phyloP scores from a whole-genome alignment of 306 rosid species.

The Inga oerstediana region DNA sequence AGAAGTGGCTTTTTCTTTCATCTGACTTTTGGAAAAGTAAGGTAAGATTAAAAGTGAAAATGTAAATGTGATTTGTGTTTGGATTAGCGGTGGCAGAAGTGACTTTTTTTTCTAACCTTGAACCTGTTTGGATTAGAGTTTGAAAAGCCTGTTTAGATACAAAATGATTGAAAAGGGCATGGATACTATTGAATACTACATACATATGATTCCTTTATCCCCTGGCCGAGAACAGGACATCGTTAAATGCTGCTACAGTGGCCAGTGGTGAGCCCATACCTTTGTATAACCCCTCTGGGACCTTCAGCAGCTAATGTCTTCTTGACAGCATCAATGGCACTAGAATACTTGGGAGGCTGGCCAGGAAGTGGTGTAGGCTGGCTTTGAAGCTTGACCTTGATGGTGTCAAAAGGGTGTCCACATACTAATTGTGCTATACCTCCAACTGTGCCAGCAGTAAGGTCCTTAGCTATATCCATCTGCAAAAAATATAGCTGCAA shows the following conservation, averaged over 20 bases:
- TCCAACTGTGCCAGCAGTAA: constrained; percentile 83
- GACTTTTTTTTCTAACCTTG: too few species aligned
- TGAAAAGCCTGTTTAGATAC: too few species aligned
- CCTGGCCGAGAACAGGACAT: constrained; percentile 84
- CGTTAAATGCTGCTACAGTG: constrained; percentile 95
- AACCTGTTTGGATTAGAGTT: too few species aligned
- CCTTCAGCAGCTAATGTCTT: constrained; percentile 95
- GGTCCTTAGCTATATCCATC: constrained; percentile 54
- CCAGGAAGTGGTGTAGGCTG: constrained; percentile 90
- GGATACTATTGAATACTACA: too few species aligned
- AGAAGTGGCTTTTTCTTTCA: too few species aligned
- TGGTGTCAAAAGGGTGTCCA: constrained; percentile 97
- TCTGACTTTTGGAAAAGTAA: too few species aligned
- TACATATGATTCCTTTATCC: constrained; percentile 68
- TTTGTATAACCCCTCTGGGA: constrained; percentile 81
- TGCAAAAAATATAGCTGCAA: constrained; percentile 29
- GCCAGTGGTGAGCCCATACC: constrained; percentile 99
- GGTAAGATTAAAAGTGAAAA: too few species aligned
- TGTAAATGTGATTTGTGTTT: too few species aligned
- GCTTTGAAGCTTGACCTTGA: constrained; percentile 99
- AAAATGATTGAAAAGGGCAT: too few species aligned
- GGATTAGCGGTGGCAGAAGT: too few species aligned
- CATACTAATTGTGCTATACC: constrained; percentile 88
- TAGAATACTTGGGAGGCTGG: constrained; percentile 70
- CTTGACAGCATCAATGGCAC: constrained; percentile 94